Conservation (phyloP, 345 rosid species). For the Theobroma cacao region DNA sequence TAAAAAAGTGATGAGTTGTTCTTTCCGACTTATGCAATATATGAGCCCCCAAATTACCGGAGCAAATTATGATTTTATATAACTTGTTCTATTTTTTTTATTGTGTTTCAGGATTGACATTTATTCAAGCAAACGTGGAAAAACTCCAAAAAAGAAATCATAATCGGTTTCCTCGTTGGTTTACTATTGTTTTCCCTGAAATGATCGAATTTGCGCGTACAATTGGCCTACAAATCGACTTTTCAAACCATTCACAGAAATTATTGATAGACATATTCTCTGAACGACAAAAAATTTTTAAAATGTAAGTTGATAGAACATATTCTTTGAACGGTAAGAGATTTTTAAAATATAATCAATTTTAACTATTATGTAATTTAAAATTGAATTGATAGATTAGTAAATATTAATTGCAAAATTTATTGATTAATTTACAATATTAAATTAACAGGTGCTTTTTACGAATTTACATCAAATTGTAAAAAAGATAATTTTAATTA, state of each 20-base stretch:
- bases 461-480: too few species aligned
- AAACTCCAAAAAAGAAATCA: constrained; percentile 23
- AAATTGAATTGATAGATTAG: background rate
- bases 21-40: too few species aligned
- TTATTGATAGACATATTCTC: too few species aligned
- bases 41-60: background rate
- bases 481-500: too few species aligned
- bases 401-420: background rate
- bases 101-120: constrained; percentile 31
- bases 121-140: constrained; percentile 34
- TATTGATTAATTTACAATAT: background rate
- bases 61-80: background rate
- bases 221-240: constrained; percentile 35
- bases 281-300: too few species aligned
- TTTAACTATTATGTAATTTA: background rate
- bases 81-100: background rate
- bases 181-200: constrained; percentile 46
- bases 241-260: constrained; percentile 15
- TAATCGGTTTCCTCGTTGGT: constrained; percentile 50
- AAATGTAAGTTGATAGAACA: constrained; percentile 14
- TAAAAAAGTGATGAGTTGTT: background rate
- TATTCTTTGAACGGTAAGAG: constrained; percentile 29
- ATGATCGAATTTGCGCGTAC: constrained; percentile 46
- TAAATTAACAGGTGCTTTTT: too few species aligned
- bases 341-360: constrained; percentile 35